Evolutionary conservation across 768 basidiomycete species (phyloP), one percentile per base, ranked within the genome.

Genomic region (Tricholoma bakamatsutake): DNA sequence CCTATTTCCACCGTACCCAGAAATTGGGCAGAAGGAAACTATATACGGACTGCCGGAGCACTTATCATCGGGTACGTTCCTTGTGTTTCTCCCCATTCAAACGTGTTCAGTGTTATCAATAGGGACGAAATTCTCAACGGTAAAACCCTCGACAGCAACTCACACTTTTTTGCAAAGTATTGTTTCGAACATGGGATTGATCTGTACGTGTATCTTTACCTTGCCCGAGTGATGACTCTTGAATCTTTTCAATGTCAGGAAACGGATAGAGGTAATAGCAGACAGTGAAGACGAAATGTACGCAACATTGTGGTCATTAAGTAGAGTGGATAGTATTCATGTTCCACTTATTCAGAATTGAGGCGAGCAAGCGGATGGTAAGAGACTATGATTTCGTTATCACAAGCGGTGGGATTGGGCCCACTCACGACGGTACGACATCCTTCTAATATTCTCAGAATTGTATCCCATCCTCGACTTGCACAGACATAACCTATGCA

Each of bases 71-170:
- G 89, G 88, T 86, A 56, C 50, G 75, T 73, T 24, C 15, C 21
- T 33, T 17, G 12, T 11, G 33, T 8, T 54, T 10, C 49, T 33
- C 1, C 34, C 40, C 34, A 31, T 33, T 31, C 40, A 49, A 21
- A 4, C 12, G 31, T 50, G 49, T 28, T 53, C 27, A 58, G 55
- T 28, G 15, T 30, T 27, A 13, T 8, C 37, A 37, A 37, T 61
- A 93, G 92, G 8, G 92, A 95, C 69, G 93, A 96, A 64, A 93
- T 96, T 34, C 72, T 98, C 52, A 96, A 96, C 59, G 94, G 93
- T 43, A 93, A 93, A 78, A 93, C 90, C 0, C 80, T 82, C 48
- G 91, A 93, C 68, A 75, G 81, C 12, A 93, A 93, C 71, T 89
- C 88, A 1, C 82, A 93, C 68, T 89, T 83, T 71, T 90, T 96